Evolutionary conservation across 2,329 filamentous ascomycete genomes (phyloP), one percentile per base, ranked within the genome.

Genomic region (Botrytis medusae): DNA sequence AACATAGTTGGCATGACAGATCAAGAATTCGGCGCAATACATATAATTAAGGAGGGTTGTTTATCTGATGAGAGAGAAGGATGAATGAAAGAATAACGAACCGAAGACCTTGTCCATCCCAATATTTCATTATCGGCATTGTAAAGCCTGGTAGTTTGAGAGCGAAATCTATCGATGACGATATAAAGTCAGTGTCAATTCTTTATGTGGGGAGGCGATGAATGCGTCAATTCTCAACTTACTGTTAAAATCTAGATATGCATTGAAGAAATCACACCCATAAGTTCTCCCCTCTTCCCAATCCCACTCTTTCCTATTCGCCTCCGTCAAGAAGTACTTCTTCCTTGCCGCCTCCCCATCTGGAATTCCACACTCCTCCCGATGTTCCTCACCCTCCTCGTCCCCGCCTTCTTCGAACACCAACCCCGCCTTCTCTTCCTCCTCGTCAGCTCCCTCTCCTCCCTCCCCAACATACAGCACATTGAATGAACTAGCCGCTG

Each of bases 181-280:
- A 42, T 25, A 54, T 48, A 32, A 22, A 2, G 34, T 69, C 10
- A 69, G 65, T 42, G n/a, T 7, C 65, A 44, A 32, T 25, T 25
- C 37, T 22, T 12, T 22, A 32, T 9, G 12, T 42, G 48, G 7
- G 18, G 8, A 10, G n/a, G 48, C 20, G 34, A 48, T 57, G 10
- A n/a, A 14, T 34, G 34, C 32, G 18, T 48, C 46, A 69, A 46
- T 7, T 48, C 18, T n/a, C 65, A 70, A 79, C 81, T 71, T 77
- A 89, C 88, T 88, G 79, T 90, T 92, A 81, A 98, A 98, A 82
- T 97, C 94, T 63, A 99, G 83, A 82, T 97, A 98, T 2, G 93
- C 92, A 81, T 98, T 98, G 82, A 91, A 97, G 82, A 99, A 98
- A 81, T 93, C 91, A 76, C 86, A 87, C 74, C 85, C 83, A 82